Conservation (phyloP, 345 rosid genomes). For the Pistacia integerrima region DNA sequence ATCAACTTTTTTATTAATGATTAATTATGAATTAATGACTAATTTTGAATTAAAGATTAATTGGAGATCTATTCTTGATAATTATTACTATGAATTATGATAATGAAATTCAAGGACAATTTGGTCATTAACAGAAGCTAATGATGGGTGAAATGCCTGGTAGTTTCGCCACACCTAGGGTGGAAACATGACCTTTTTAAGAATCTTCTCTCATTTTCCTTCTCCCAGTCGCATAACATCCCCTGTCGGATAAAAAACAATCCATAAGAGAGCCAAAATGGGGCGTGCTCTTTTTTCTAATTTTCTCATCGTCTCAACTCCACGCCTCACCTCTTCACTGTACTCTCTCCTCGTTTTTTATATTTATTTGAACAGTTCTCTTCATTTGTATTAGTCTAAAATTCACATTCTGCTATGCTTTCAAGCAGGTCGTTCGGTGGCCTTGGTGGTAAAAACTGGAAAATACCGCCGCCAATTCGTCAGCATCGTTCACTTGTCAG, state of each 20-base stretch:
- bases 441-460: conserved; percentile 22
- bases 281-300: conserved; percentile 51
- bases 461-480: conserved; percentile 11
- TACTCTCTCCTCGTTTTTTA: conserved; percentile 24
- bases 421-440: conserved; percentile 33
- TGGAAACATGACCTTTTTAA: no score
- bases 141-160: no score
- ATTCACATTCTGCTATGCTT: not conserved
- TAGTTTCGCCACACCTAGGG: no score
- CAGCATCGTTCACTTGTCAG: conserved; percentile 1
- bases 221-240: not conserved
- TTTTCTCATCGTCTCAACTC: conserved; percentile 45
- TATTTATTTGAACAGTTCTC: not conserved
- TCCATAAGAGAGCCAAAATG: conserved; percentile 16
- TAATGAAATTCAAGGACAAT: no score
- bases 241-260: not conserved
- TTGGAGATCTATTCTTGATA: no score
- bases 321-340: conserved; percentile 48
- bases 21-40: no score
- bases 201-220: no score
- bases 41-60: no score
- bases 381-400: not conserved
- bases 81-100: no score
- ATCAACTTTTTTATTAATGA: no score
- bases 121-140: no score